A percentile compares a stretch with the other conserved stretches of the same genome.
Conservation (phyloP, 2,329 filamentous ascomycete genomes). For the Metarhizium humberi region DNA sequence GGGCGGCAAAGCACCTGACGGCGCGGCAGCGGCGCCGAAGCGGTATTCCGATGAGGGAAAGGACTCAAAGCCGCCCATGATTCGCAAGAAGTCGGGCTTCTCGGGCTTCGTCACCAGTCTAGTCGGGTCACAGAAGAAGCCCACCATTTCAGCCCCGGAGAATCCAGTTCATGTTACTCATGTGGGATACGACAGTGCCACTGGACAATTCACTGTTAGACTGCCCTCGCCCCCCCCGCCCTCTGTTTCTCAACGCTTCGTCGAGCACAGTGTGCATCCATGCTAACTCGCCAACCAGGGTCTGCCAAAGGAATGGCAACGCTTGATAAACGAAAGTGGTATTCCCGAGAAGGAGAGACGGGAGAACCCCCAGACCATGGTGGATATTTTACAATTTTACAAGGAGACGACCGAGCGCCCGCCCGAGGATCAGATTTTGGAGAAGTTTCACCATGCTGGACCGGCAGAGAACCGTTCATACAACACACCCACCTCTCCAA, state of each 20-base stretch:
- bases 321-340: conserved; percentile 87
- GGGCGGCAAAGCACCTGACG: conserved; percentile 29
- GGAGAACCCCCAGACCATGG: conserved; percentile 89
- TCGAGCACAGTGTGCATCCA: neutral
- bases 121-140: conserved; percentile 77
- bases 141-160: conserved; percentile 93
- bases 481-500: conserved; percentile 35
- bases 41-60: conserved; percentile 71
- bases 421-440: conserved; percentile 79
- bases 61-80: conserved; percentile 49
- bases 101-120: conserved; percentile 78
- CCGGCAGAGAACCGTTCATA: conserved; percentile 42
- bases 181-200: conserved; percentile 93
- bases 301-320: conserved; percentile 95
- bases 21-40: conserved; percentile 46
- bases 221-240: neutral
- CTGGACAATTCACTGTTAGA: conserved; percentile 89
- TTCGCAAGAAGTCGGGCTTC: conserved; percentile 81
- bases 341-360: conserved; percentile 94
- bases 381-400: conserved; percentile 94
- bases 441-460: conserved; percentile 89
- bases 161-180: conserved; percentile 98
- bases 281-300: conserved; percentile 47
- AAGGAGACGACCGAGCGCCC: conserved; percentile 80
- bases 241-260: neutral